These are phyloP conservation scores for Nitzschia sp. DNA, from an alignment of 108 stramenopile genomes.

Conservation along the genomic window DNA sequence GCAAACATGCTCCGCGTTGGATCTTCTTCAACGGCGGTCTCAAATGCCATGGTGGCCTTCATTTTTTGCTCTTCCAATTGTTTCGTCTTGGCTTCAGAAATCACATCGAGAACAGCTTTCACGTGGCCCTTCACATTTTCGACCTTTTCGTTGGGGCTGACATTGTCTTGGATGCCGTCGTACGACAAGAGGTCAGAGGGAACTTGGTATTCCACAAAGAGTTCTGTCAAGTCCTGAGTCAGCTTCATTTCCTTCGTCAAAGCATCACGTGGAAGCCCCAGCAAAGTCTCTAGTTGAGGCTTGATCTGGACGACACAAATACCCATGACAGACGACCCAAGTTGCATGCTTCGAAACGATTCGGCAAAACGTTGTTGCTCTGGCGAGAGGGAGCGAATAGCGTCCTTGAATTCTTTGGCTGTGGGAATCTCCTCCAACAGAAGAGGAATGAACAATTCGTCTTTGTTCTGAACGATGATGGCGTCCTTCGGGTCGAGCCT, in stretches of 20 bases:
- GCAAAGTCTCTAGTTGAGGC: conserved; percentile 82
- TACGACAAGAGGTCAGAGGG: conserved; percentile 86
- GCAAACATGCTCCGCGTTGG: not conserved
- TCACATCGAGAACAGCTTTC: conserved; percentile 67
- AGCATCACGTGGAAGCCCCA: conserved; percentile 66
- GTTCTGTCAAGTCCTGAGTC: conserved; percentile 78
- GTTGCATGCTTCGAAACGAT: conserved; percentile 84
- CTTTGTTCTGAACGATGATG: conserved; percentile 88
- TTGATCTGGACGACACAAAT: conserved; percentile 82
- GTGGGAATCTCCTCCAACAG: conserved; percentile 82
- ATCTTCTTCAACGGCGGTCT: not conserved
- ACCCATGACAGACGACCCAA: conserved; percentile 80
- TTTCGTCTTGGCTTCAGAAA: conserved; percentile 46
- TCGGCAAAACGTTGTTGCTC: conserved; percentile 88
- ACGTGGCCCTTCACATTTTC: conserved; percentile 65
- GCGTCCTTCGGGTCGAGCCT: conserved; percentile 81
- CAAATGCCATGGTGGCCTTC: conserved; percentile 64
- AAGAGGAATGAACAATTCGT: conserved; percentile 82
- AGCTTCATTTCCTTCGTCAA: conserved; percentile 88
- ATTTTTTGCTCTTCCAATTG: conserved; percentile 52
- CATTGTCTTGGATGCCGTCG: conserved; percentile 49
- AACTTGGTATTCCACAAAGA: conserved; percentile 89
- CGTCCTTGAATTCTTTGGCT: conserved; percentile 90
- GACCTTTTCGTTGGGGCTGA: conserved; percentile 54
- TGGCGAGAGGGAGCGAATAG: conserved; percentile 78